Evolutionary conservation across 495 filamentous ascomycete genomes (phyloP), one percentile per base, ranked within the genome.

Genomic region (Xylaria grammica): DNA sequence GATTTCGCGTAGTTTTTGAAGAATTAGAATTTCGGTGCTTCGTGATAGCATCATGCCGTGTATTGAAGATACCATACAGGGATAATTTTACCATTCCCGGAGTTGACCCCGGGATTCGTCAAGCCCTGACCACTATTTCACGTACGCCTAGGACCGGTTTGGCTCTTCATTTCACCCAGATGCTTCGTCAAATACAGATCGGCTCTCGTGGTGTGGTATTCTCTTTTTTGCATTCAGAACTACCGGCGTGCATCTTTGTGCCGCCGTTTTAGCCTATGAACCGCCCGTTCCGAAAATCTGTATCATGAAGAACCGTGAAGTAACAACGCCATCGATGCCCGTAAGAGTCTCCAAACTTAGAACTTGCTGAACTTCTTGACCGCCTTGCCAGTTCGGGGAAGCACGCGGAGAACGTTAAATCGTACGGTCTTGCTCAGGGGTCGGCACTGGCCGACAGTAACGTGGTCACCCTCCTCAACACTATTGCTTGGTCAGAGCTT

Each of bases 291-390:
- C 78, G 73, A 76, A 77, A 77, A 74, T 80, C 77, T 79, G 74
- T 76, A 78, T 78, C 73, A 68, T 77, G 73, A 79, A 81, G 75
- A 78, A 78, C 76, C 77, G 74, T 76, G 76, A 81, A 78, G 78
- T 52, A 79, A 77, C 80, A 78, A 77, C 81, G 81, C 81, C 81
- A 75, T 74, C 77, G 77, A 82, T 82, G 79, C 80, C 80, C 75
- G 75, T 77, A 72, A 67, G 72, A 79, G 76, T 67, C 70, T 68
- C 75, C 72, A 60, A 71, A 65, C 78, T 83, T 96, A 99, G 87
- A 98, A 99, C 86, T 98, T 98, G 84, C 79, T 81, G 87, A 99
- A 99, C 78, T 87, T 78, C 92, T 99, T 99, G 81, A 97, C 93
- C 67, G 87, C 85, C 89, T 98, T 97, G 79, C 94, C 94, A 68